Base-by-base conservation (phyloP, 257 asterid genomes). In the Paulownia fortunei region DNA sequence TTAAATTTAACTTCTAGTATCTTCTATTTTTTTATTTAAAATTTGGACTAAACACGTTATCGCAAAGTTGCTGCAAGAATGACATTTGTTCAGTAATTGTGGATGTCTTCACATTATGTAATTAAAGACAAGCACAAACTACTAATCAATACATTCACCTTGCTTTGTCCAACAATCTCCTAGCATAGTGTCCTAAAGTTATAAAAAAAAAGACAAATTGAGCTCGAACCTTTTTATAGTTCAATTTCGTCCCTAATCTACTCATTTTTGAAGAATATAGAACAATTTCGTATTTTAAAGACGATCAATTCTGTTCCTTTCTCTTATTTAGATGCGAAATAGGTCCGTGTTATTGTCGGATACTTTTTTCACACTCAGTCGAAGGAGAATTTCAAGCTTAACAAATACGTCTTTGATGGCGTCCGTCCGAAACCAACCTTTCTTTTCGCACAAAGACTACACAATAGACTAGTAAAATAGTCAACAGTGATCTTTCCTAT, bases 321-420 rank as follows among this genome's bases (percentile, higher is more conserved):
- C 79, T 30, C 71, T 0, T 42, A 65, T 42, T 80, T 80, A 73
- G 71, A 23, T 44, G 70, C 49, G 30, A 21, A 52, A 13, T 66
- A 30, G 64, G 24, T 32, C 8, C 2, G 2, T 4, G 1, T 56
- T 23, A 2, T 30, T 12, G 26, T 46, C 58, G 55, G 11, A 1
- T 65, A 73, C 55, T 62, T 23, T 32, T 68, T 81, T 44, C 49
- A 19, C 2, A 60, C 8, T 13, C 19, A 56, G 73, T 80, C 74
- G 80, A 77, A 26, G 80, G 76, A 87, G 89, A 72, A 80, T 87
- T 78, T 81, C 56, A 70, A 85, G 81, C 67, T 37, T 83, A 88
- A 82, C 83, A 74, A 80, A 78, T 76, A 74, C 18, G 67, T 61
- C 72, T 11, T 15, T 23, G 61, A 58, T 34, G 79, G 79, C 72